Evolutionary conservation across 2,329 filamentous ascomycete species (phyloP), one percentile per base, ranked within the genome.

Genomic region (Ascochyta rabiei): DNA sequence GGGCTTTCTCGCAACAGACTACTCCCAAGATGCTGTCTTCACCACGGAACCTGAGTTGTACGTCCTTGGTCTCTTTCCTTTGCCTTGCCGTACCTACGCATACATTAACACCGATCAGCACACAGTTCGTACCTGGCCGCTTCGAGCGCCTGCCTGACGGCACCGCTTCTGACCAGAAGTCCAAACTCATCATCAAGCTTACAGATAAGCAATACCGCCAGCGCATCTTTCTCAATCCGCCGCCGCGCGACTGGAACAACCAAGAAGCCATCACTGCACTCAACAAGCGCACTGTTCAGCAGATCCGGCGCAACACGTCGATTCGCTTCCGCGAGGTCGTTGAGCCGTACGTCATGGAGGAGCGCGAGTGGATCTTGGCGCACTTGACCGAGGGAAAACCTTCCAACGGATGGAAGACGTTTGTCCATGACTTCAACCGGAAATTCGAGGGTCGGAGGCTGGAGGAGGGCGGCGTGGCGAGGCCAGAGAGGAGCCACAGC

Each of bases 251-350:
- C 45, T 71, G 69, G 67, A 59, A 51, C 24, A 47, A 61, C 38
- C 67, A 71, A 38, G 60, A 59, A 13, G 67, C 65, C 23, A 62
- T 69, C 41, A 64, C 63, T 1, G 53, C 56, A 15, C 65, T 70
- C 19, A 71, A 70, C 54, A 71, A 71, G 61, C 67, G 67, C 43
- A 62, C 62, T 21, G 64, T 65, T 4, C 67, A 71, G 56, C 67
- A 71, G 47, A 68, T 70, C n/a, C 67, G 67, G 3, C 69, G 67
- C 49, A 66, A 67, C 51, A 71, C 65, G 4, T 42, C 48, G 3
- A 61, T 68, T 1, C 57, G 66, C 1, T 71, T 69, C 53, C 60
- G 69, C 7, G 54, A 57, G 18, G 61, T 63, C 1, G 69, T 70
- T 1, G 48, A 48, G 24, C 55, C 61, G 4, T 71, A 70, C 19